Evolutionary conservation across 208 protist species (phyloP), one percentile per base, ranked within the genome.

Genomic region (Acanthamoeba healyi): DNA sequence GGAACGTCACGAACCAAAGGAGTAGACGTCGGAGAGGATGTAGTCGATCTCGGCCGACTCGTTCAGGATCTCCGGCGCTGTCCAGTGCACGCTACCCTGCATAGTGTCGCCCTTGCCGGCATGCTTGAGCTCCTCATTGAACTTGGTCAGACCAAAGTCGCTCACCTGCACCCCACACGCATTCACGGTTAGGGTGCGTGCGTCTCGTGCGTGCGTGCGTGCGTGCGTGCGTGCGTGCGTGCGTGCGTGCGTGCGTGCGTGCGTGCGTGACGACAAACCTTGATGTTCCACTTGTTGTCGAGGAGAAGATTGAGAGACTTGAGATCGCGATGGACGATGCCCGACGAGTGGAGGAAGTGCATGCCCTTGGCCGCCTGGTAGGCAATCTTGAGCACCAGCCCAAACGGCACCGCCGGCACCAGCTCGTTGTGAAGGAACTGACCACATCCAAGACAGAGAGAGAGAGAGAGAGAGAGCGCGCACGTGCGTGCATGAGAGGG

Each of bases 91-190:
- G 42, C 61, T 92, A 38, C 86, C 86, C 38, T 51, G 67, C 7
- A 15, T 65, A 34, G 67, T 1, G 67, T 36, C n/a, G 67, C 29
- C 6, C 61, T 70, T n/a, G n/a, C n/a, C n/a, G n/a, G n/a, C n/a
- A 40, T 56, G 56, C 49, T 61, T 87, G n/a, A 87, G 7, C 49
- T 87, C 49, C 24, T 4, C 44, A 1, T 87, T 87, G 46, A 87
- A 51, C 26, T 87, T 87, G 22, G 79, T 87, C 40, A 87, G 38
- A 61, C 79, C 79, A 61, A 87, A 87, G n/a, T 87, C 79, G 40
- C 46, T 63, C 32, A 77, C 67, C 67, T 77, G 67, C 2, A 40
- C 44, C 4, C 7, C 12, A 4, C 7, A 49, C 7, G 12, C 12
- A 49, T 49, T 4, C 44, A 49, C 44, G 44, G 44, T 49, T 4